These are phyloP conservation scores for Chytriomyces sp. DNA, from an alignment of 192 early-diverging fungal species.

Conservation along the genomic window DNA sequence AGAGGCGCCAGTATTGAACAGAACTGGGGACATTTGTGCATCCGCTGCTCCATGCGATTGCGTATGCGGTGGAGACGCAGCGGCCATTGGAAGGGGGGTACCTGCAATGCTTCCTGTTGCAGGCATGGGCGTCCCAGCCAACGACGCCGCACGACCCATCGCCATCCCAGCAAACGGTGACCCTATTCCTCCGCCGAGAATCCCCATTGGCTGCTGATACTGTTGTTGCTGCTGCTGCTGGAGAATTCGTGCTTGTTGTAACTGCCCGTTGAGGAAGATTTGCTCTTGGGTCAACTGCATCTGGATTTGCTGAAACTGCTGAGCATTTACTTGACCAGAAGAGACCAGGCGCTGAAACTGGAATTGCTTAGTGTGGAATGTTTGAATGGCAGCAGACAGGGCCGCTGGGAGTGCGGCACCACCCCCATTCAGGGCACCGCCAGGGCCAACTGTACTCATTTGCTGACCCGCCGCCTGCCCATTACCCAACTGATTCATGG, in stretches of 20 bases:
- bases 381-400: conserved; percentile 12
- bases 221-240: conserved; percentile 29
- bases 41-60: not conserved
- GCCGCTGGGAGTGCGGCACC: conserved; percentile 2
- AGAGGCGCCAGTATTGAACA: not conserved
- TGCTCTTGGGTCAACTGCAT: conserved; percentile 25
- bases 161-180: not conserved
- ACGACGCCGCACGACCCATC: not conserved
- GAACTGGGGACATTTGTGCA: not conserved
- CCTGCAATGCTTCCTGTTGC: not conserved
- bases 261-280: conserved; percentile 4
- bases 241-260: conserved; percentile 6
- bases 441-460: not conserved
- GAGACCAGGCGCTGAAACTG: conserved; percentile 5
- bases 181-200: no score
- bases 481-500: not conserved
- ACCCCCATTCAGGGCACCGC: not conserved
- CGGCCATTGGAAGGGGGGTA: not conserved
- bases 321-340: conserved; percentile 9
- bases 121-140: not conserved
- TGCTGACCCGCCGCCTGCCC: not conserved
- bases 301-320: conserved; percentile 30
- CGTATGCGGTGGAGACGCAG: not conserved
- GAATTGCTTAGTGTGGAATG: conserved; percentile 14
- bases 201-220: not conserved